Evolutionary conservation across 1,284 basidiomycete genomes (phyloP), one percentile per base, ranked within the genome.

Genomic region (Ustilago tritici): DNA sequence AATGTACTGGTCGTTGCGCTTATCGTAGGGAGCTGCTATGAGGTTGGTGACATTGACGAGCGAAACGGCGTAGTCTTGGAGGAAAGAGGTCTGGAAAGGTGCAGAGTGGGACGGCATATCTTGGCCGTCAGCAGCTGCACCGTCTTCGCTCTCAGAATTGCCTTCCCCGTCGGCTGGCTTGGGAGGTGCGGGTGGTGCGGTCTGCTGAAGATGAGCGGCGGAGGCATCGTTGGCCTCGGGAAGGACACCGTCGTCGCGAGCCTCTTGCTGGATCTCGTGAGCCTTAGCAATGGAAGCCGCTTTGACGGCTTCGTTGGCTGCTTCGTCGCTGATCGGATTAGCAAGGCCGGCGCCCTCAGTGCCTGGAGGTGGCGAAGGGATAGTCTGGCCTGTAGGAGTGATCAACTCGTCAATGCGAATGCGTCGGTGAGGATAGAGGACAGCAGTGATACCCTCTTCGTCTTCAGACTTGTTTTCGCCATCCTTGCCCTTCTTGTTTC

Each of bases 371-470:
- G 76, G 72, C 46, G 72, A 66, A 32, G 76, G 76, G 36, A 78
- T 78, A 47, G 71, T 78, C 57, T 75, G 53, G 10, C 76, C 72
- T 31, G 64, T 65, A 2, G 85, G 79, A 7, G 83, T 79, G 50
- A 84, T 87, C 40, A 99, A 89, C 62, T 96, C 93, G 66, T 93
- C 94, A 65, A 99, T 95, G 85, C 89, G 90, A 78, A 99, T 97
- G 61, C 96, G 89, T 65, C 97, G 90, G 86, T 98, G 95, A 10
- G 96, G 96, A 87, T 98, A 98, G 55, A 98, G 89, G 11, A 98
- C 95, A 28, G 95, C 95, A 2, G 95, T 98, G 38, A 98, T 89
- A 47, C 87, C 87, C 17, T 93, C 93, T 81, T 95, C 93, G 74
- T 95, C 93, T 40, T 88, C 87, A 56, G 84, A 83, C 61, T 98